Evolutionary conservation across 2,329 filamentous ascomycete species (phyloP).

Genomic region (Taxawa tesnikishii): DNA sequence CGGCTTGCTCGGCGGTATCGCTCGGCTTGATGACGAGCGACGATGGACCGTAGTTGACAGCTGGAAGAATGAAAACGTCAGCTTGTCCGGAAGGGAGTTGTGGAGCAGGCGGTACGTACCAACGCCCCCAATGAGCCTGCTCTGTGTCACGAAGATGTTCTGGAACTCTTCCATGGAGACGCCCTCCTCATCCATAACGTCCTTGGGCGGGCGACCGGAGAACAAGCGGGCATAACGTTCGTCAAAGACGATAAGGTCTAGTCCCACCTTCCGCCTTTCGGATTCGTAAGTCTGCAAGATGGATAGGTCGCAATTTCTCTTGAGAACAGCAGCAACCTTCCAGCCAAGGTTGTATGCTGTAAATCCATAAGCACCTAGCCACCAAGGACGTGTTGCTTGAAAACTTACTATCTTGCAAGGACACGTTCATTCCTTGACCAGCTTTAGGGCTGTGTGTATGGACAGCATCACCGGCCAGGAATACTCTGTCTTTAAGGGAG

Average conservation of each 20-base stretch:
- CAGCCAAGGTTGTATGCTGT: constrained; percentile 13
- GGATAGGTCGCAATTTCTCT: constrained; percentile 5
- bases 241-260: constrained; percentile 13
- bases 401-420: constrained; percentile 8
- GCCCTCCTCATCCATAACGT: constrained; percentile 47
- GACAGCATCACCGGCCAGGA: constrained; percentile 9
- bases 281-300: constrained; percentile 12
- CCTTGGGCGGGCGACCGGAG: constrained; percentile 44
- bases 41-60: constrained; percentile 46
- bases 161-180: constrained; percentile 54
- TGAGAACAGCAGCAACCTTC: constrained; percentile 12
- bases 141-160: constrained; percentile 45
- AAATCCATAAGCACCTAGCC: no score
- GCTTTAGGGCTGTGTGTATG: constrained; percentile 9
- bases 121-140: constrained; percentile 46
- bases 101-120: constrained; percentile 12
- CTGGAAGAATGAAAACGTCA: not conserved
- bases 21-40: constrained; percentile 42
- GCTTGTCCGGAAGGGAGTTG: not conserved
- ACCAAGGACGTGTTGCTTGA: no score
- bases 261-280: constrained; percentile 10
- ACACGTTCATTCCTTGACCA: constrained; percentile 8
- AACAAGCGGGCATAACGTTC: constrained; percentile 46
- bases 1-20: constrained; percentile 28
- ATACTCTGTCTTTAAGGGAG: constrained; percentile 17